phyloP scores from a whole-genome alignment of 2,329 filamentous ascomycete species.

The Coniosporium tulheliwenetii region DNA sequence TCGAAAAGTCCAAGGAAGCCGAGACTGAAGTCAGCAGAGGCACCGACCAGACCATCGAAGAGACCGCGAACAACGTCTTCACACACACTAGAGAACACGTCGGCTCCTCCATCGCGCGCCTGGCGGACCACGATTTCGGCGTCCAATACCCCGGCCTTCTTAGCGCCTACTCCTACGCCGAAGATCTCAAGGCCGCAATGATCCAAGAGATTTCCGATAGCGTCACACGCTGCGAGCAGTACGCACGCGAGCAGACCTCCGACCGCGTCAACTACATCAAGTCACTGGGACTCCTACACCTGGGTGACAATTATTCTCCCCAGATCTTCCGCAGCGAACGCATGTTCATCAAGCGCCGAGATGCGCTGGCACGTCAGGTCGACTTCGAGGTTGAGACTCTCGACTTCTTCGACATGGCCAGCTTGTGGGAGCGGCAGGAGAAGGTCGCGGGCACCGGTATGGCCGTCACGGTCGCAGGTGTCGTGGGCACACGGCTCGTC shows the following conservation, averaged over 20 bases:
- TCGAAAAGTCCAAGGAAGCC: conserved; percentile 70
- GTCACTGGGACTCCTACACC: conserved; percentile 71
- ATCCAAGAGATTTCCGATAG: conserved; percentile 70
- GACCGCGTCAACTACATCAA: conserved; percentile 76
- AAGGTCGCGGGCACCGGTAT: conserved; percentile 90
- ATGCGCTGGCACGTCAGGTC: conserved; percentile 69
- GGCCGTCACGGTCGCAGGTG: conserved; percentile 80
- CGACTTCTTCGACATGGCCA: conserved; percentile 86
- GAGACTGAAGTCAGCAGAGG: conserved; percentile 65
- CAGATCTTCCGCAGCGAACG: conserved; percentile 79
- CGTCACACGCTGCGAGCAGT: conserved; percentile 67
- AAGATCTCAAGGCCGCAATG: conserved; percentile 86
- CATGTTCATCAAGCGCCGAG: conserved; percentile 80
- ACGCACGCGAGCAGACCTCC: conserved; percentile 64
- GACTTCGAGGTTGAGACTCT: conserved; percentile 74
- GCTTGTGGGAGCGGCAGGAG: conserved; percentile 76
- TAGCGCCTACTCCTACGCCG: conserved; percentile 77
- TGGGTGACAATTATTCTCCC: conserved; percentile 74
- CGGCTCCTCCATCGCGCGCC: conserved; percentile 56
- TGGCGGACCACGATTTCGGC: conserved; percentile 63
- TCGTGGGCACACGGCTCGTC: conserved; percentile 66
- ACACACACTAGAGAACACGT: conserved; percentile 64
- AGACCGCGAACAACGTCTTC: conserved; percentile 75
- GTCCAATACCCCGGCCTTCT: conserved; percentile 79
- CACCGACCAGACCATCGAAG: conserved; percentile 68